Evolutionary conservation across 2,329 filamentous ascomycete species (phyloP), one percentile per base, ranked within the genome.

Genomic region (Alternaria gansuensis): DNA sequence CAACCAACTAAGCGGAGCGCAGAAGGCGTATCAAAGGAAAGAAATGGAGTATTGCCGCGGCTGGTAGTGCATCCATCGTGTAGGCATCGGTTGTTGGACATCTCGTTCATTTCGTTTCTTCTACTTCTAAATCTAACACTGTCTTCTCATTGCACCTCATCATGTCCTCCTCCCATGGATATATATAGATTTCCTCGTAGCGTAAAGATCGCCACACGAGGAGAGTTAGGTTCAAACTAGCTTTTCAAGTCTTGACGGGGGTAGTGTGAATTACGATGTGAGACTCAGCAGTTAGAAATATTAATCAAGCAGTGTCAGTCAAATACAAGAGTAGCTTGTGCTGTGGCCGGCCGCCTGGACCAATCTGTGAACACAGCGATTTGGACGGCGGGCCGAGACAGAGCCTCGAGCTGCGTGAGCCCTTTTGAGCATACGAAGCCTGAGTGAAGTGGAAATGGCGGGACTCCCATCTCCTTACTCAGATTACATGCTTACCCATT

Each of bases 401-500:
- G 31, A 14, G 31, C 7, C 26, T 29, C 49, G 9, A 41, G 41
- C 4, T 37, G 14, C 14, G 40, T 23, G 17, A 37, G 21, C n/a
- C 29, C 10, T 24, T 33, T 43, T 28, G 14, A 21, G 26, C 21
- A 50, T 9, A 13, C 10, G 17, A 55, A 40, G 7, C 23, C 28
- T 50, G 29, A 13, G 44, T 51, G 31, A n/a, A 28, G 31, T 29
- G 45, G 17, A 28, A 28, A 36, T 13, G 26, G 17, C 29, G 17
- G 21, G 29, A 13, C 29, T 6, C 14, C 31, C 13, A 34, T 26
- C 4, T 26, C 33, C 44, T 2, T 26, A 21, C 31, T 48, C 44
- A 34, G 44, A n/a, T 65, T 51, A 71, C 40, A 71, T 60, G 56
- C 74, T 83, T 82, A 69, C 85, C 85, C 83, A 87, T 83, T 97